A percentile compares a stretch with the other conserved stretches of the same genome.
These are phyloP conservation scores for Salix exigua DNA, from an alignment of 345 rosid genomes.

Conservation along the genomic window DNA sequence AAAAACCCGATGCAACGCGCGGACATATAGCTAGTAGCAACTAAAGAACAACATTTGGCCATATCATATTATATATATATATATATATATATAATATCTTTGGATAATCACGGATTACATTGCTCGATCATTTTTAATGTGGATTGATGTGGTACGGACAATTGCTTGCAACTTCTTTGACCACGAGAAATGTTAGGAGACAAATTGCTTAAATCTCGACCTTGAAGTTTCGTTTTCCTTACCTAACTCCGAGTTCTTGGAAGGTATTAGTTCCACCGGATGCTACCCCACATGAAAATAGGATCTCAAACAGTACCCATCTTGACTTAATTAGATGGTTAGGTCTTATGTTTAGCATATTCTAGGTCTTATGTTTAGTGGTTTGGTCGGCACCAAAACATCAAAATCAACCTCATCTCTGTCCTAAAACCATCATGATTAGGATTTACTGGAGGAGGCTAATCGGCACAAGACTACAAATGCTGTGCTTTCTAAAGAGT, in stretches of 20 bases:
- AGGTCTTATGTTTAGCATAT: conserved; percentile 9
- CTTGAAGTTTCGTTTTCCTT: conserved; percentile 5
- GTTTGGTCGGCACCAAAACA: not conserved
- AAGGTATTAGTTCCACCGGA: not conserved
- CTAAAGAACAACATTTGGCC: not conserved
- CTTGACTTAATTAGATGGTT: conserved; percentile 5
- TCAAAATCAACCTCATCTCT: not conserved
- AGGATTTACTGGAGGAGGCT: too few relatives aligned
- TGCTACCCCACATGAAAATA: not conserved
- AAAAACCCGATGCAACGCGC: too few relatives aligned
- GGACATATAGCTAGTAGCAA: too few relatives aligned
- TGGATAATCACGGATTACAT: too few relatives aligned
- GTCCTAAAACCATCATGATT: too few relatives aligned
- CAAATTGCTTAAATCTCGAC: not conserved
- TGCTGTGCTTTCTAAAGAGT: conserved; percentile 7
- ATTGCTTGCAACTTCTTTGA: not conserved
- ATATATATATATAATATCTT: too few relatives aligned
- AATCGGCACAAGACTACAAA: not conserved
- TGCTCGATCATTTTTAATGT: too few relatives aligned
- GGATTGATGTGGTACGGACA: not conserved
- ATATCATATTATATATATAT: too few relatives aligned
- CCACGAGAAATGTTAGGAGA: too few relatives aligned
- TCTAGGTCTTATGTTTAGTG: conserved; percentile 11
- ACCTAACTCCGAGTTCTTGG: not conserved
- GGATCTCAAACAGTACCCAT: not conserved